phyloP scores from a whole-genome alignment of 129 eudicot species.

The sunflower (Helianthus annuus) region DNA sequence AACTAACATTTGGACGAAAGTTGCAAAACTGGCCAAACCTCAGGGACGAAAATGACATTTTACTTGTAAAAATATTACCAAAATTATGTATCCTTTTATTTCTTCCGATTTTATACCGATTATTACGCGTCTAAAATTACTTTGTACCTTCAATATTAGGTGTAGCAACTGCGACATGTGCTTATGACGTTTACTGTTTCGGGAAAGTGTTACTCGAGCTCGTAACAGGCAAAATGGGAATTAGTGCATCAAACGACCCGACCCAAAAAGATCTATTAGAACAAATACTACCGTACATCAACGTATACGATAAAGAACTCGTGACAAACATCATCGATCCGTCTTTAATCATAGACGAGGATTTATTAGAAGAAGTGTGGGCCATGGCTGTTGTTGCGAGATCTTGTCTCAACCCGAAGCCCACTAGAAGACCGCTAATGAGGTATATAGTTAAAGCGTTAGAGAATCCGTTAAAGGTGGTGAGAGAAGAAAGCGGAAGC shows the following conservation, averaged over 20 bases:
- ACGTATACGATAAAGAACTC: constrained; percentile 83
- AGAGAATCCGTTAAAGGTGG: constrained; percentile 91
- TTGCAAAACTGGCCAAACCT: no score
- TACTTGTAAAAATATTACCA: no score
- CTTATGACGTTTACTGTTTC: constrained; percentile 87
- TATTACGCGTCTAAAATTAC: not conserved
- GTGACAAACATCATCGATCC: constrained; percentile 91
- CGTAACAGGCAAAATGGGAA: constrained; percentile 88
- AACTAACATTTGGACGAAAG: no score
- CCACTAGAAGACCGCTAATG: constrained; percentile 74
- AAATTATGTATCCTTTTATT: no score
- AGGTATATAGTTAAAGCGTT: constrained; percentile 82
- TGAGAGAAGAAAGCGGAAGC: constrained; percentile 74
- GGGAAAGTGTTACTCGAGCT: constrained; percentile 89
- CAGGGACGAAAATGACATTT: no score
- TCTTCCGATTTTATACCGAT: no score
- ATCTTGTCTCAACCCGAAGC: constrained; percentile 87
- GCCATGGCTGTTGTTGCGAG: constrained; percentile 93
- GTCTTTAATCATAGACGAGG: constrained; percentile 74
- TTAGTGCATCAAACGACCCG: constrained; percentile 71
- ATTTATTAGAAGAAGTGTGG: constrained; percentile 91
- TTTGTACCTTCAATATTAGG: constrained; percentile 42
- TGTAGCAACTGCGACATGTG: constrained; percentile 63
- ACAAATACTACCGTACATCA: constrained; percentile 62
- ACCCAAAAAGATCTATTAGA: constrained; percentile 68